Conservation (phyloP, 371 early-diverging fungal species). For the Phascolomyces articulosus region DNA sequence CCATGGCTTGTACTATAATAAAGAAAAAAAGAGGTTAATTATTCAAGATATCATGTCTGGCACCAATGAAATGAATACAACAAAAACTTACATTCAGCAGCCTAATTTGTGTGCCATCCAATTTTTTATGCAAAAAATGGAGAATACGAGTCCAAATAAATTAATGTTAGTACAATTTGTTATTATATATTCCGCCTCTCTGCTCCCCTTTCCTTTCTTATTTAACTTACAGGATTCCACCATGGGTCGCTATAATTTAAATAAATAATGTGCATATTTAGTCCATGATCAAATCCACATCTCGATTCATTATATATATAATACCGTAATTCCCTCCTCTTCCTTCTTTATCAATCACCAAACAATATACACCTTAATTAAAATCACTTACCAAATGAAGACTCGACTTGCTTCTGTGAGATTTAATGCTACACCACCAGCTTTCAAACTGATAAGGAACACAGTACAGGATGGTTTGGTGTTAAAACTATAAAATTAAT, state of each 20-base stretch:
- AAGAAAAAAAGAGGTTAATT: neutral
- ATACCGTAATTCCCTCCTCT: no score
- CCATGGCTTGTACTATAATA: slow-evolving; percentile 73
- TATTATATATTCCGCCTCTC: neutral
- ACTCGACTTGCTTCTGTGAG: slow-evolving; percentile 94
- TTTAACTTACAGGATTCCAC: slow-evolving; percentile 87
- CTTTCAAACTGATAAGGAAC: slow-evolving; percentile 89
- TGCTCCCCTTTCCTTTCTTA: slow-evolving; percentile 28
- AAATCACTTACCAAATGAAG: slow-evolving; percentile 61
- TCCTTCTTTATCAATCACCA: no score
- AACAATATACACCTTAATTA: neutral
- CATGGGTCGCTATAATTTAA: slow-evolving; percentile 69
- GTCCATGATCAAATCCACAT: neutral
- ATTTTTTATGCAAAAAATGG: neutral
- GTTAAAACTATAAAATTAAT: slow-evolving; percentile 60
- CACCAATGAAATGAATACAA: neutral
- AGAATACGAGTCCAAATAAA: no score
- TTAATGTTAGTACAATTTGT: neutral
- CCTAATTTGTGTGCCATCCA: slow-evolving; percentile 25
- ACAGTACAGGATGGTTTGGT: slow-evolving; percentile 84
- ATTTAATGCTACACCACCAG: slow-evolving; percentile 97
- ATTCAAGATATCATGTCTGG: neutral
- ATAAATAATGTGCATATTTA: neutral
- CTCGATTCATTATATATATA: neutral
- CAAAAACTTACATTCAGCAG: slow-evolving; percentile 48